Evolutionary conservation across 768 basidiomycete species (phyloP).

Genomic region (Lactifluus subvellereus): DNA sequence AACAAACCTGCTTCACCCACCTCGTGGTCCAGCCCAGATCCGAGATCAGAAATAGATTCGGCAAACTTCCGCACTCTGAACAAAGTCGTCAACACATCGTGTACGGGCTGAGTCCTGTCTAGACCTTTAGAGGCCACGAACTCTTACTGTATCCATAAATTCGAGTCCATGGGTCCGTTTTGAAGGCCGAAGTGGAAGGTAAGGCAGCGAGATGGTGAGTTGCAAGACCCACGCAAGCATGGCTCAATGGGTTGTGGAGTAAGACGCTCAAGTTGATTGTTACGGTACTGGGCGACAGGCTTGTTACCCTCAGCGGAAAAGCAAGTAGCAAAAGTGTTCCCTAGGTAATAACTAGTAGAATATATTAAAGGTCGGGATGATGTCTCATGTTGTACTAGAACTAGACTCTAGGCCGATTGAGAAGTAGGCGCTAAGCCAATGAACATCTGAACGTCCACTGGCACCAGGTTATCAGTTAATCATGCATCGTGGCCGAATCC

Average conservation of each 20-base stretch:
- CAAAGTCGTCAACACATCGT: slow-evolving; percentile 14
- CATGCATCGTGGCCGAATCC: neutral
- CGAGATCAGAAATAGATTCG: slow-evolving; percentile 15
- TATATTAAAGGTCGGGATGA: neutral
- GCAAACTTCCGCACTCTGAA: slow-evolving; percentile 14
- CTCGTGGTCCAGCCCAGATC: slow-evolving; percentile 16
- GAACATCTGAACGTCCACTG: neutral
- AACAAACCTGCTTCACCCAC: slow-evolving; percentile 3
- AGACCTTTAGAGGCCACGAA: neutral
- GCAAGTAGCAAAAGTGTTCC: neutral
- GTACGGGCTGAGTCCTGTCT: neutral
- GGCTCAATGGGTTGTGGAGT: slow-evolving; percentile 9
- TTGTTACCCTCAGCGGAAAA: neutral
- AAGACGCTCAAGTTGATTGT: neutral
- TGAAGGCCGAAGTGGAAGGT: neutral
- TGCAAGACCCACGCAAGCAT: neutral
- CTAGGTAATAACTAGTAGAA: neutral
- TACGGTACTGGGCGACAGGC: neutral
- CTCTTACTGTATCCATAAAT: neutral
- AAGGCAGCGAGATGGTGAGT: neutral
- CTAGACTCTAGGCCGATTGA: neutral
- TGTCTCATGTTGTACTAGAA: neutral
- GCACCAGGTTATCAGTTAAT: neutral
- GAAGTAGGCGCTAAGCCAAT: neutral
- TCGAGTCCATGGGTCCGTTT: neutral